A percentile compares a stretch with the other conserved stretches of the same genome.
These are phyloP conservation scores for Fusarium phyllophilum DNA, from an alignment of 2,329 filamentous ascomycete species.

Conservation along the genomic window DNA sequence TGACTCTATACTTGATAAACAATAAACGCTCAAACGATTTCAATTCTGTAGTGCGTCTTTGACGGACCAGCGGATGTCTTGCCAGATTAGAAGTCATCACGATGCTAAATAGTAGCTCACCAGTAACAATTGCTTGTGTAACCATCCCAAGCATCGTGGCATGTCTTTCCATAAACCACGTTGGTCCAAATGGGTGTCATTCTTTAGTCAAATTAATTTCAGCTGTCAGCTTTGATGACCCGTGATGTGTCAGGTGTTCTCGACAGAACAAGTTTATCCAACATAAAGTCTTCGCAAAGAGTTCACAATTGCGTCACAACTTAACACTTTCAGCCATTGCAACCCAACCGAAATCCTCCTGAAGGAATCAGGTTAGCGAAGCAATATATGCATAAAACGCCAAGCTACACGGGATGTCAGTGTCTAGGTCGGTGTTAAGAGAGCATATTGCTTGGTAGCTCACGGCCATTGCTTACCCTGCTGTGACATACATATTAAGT, in stretches of 20 bases:
- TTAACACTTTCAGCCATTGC: background rate
- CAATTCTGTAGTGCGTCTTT: background rate
- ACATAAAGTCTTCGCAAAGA: background rate
- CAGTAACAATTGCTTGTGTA: conserved; percentile 16
- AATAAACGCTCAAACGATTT: background rate
- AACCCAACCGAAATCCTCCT: background rate
- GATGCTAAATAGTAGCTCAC: background rate
- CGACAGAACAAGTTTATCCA: conserved; percentile 5
- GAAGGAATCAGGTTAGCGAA: background rate
- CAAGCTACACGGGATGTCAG: background rate
- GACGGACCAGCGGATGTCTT: background rate
- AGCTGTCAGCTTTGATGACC: conserved; percentile 14
- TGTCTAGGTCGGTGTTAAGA: background rate
- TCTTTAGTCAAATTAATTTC: background rate
- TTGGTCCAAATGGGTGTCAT: background rate
- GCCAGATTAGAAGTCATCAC: background rate
- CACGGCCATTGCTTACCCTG: background rate
- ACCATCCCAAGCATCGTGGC: conserved; percentile 24
- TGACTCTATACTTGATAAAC: background rate
- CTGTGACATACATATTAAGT: background rate
- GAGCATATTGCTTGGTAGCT: background rate
- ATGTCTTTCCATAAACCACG: conserved; percentile 10
- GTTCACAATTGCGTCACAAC: background rate
- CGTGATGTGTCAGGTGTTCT: background rate
- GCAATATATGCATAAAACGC: background rate